phyloP scores from a whole-genome alignment of 2,329 filamentous ascomycete genomes.

The Fusarium heterosporum region DNA sequence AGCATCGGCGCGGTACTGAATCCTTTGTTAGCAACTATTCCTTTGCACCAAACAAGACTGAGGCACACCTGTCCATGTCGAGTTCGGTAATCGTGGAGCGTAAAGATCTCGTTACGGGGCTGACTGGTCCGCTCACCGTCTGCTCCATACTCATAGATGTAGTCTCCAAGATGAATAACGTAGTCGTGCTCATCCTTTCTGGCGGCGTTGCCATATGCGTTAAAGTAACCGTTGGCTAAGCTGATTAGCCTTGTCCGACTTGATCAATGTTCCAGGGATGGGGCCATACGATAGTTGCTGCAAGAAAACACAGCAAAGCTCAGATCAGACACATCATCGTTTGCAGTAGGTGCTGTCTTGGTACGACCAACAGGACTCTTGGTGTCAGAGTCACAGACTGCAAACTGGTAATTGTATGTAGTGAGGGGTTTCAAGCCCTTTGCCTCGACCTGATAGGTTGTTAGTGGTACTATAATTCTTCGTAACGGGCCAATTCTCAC shows the following conservation, averaged over 20 bases:
- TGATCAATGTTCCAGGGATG: fast-evolving
- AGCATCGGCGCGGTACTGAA: constrained; percentile 56
- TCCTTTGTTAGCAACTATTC: constrained; percentile 8
- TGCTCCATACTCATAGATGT: constrained; percentile 69
- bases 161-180: constrained; percentile 69
- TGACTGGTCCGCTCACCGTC: constrained; percentile 46
- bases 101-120: constrained; percentile 24
- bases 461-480: neutral
- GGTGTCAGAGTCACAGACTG: constrained; percentile 71
- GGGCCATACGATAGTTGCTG: constrained; percentile 66
- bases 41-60: fast-evolving
- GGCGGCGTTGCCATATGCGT: constrained; percentile 68
- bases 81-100: constrained; percentile 57
- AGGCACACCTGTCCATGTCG: constrained; percentile 44
- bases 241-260: neutral
- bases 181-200: constrained; percentile 71
- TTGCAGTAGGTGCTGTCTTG: constrained; percentile 72
- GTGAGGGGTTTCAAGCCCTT: constrained; percentile 71
- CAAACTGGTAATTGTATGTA: constrained; percentile 77
- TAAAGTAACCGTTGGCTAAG: constrained; percentile 63
- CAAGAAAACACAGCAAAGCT: constrained; percentile 78
- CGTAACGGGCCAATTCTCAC: constrained; percentile 48
- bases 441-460: constrained; percentile 68
- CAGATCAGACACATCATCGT: constrained; percentile 67
- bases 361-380: constrained; percentile 73